Percentiles rank a stretch among this genome's conserved stretches.
phyloP scores from a whole-genome alignment of 2,329 filamentous ascomycete species.

The Colletotrichum gloeosporioides region DNA sequence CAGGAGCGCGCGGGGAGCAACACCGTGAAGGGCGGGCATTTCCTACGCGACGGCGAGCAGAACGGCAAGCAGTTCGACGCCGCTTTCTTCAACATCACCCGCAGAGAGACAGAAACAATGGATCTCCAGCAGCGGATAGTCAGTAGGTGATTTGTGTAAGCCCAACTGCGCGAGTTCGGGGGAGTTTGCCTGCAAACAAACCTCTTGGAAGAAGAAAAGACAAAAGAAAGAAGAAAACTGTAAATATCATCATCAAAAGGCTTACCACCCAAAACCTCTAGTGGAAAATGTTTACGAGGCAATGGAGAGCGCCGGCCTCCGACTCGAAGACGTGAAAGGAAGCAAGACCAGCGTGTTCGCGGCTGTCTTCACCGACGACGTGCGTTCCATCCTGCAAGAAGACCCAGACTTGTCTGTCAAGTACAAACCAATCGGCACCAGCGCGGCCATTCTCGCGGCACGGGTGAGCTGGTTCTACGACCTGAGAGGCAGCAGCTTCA shows the following conservation, averaged over 20 bases:
- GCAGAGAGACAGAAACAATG: conserved; percentile 40
- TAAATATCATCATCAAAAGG: not conserved
- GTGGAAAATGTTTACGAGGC: conserved; percentile 25
- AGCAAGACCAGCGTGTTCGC: conserved; percentile 2
- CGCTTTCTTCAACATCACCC: conserved; percentile 44
- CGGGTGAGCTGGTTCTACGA: conserved; percentile 39
- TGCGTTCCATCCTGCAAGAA: not conserved
- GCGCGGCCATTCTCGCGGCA: conserved; percentile 28
- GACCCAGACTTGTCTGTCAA: conserved; percentile 31
- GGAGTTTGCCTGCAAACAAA: not conserved
- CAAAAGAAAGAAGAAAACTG: not conserved
- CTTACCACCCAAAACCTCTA: not conserved
- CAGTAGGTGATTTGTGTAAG: not conserved
- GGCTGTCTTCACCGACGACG: not conserved
- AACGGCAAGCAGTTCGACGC: conserved; percentile 37
- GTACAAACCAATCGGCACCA: conserved; percentile 44
- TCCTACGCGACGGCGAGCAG: conserved; percentile 23
- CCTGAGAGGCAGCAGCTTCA: conserved; percentile 49
- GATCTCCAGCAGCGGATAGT: conserved; percentile 23
- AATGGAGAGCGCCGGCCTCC: conserved; percentile 23
- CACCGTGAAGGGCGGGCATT: conserved; percentile 25
- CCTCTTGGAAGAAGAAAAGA: not conserved
- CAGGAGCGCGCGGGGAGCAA: not conserved
- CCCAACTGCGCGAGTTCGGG: not conserved
- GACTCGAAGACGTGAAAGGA: not conserved